Evolutionary conservation across 495 filamentous ascomycete species (phyloP), one percentile per base, ranked within the genome.

Genomic region (Talaromyces trachyspermus): DNA sequence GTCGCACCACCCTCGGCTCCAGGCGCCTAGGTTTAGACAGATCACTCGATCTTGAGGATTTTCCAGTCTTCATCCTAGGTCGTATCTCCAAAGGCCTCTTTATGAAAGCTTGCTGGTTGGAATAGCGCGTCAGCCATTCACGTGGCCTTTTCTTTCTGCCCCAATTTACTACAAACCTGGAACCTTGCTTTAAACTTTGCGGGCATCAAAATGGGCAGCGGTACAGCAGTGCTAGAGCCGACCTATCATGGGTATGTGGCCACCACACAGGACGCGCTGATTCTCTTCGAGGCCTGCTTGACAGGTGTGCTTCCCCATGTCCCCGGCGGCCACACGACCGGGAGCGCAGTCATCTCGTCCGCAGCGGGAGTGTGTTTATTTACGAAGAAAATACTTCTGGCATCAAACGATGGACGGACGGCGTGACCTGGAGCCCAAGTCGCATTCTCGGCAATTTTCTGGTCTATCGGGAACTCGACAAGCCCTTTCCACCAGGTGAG

Each of bases 351-450:
- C 60, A 72, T 12, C 71, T 91, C 32, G 90, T 95, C 54, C 76
- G 72, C 48, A 94, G 87, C 56, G 90, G 90, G 18, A 83, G 83
- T 45, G 77, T 95, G 9, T 91, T 95, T 61, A 85, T 95, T 52
- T 95, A 95, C 64, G 86, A 92, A 57, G 88, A 95, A 58, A 80
- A 85, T 46, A 80, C 85, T 1, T 91, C 89, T 1, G 86, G 86
- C 2, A 94, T 95, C 64, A 94, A 91, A 66, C 77, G 90, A 32
- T 95, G 90, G 90, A 95, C 90, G 0, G 90, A 96, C 60, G 88
- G 89, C 2, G 76, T 86, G 10, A 79, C 80, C 14, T 95, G 90
- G 90, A 91, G 86, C 55, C 89, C 90, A 0, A 94, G 89, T 60
- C 82, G 90, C 12, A 90, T 95, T 26, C 66, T 92, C 36, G 84